Conservation (phyloP, 768 basidiomycete species). For the Kondoa subrosea region DNA sequence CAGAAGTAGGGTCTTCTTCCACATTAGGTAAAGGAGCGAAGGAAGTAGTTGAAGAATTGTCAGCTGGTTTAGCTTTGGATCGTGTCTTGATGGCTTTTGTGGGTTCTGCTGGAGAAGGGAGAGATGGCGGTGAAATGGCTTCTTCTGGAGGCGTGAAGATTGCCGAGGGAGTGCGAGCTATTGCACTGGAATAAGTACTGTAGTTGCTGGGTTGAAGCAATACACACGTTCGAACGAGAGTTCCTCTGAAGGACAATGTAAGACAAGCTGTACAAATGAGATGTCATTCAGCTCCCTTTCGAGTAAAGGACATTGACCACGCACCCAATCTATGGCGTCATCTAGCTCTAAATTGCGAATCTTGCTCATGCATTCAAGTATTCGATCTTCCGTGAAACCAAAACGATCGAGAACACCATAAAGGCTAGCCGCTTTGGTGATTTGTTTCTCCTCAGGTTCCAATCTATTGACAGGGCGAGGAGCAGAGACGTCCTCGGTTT, state of each 20-base stretch:
- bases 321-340: slow-evolving; percentile 33
- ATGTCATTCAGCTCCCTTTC: slow-evolving; percentile 7
- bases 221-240: slow-evolving; percentile 5
- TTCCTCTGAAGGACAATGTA: background rate
- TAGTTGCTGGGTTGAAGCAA: background rate
- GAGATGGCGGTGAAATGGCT: background rate
- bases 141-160: background rate
- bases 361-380: slow-evolving; percentile 46
- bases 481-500: background rate
- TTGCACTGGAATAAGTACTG: slow-evolving; percentile 11
- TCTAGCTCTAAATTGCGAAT: slow-evolving; percentile 47
- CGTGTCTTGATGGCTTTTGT: background rate
- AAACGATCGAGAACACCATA: slow-evolving; percentile 1
- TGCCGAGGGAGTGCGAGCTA: background rate
- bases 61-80: background rate
- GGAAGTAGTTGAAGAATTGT: background rate
- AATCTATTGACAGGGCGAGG: background rate
- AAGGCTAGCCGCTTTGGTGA: background rate
- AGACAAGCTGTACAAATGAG: background rate
- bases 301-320: too few species aligned
- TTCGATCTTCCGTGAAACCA: background rate
- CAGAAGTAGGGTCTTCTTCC: slow-evolving; percentile 14
- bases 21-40: slow-evolving; percentile 10
- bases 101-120: background rate
- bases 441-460: background rate